Conservation (phyloP, 2,329 filamentous ascomycete genomes). For the Pleurostoma richardsiae region DNA sequence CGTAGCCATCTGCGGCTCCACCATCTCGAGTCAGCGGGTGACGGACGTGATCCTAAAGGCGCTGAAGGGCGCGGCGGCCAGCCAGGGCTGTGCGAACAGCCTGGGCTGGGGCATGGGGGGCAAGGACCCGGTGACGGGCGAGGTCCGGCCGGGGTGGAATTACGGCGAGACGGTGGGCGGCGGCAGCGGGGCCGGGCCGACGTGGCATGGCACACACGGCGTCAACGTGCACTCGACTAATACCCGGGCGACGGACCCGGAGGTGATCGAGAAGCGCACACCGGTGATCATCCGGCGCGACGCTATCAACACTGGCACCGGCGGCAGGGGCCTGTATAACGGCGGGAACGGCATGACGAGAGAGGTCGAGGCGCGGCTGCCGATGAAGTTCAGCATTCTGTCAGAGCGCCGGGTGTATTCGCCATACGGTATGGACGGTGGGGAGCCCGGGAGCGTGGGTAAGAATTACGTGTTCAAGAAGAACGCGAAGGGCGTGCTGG, state of each 20-base stretch:
- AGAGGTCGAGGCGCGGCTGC: slow-evolving; percentile 23
- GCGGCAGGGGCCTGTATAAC: slow-evolving; percentile 17
- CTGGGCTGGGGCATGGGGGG: slow-evolving; percentile 18
- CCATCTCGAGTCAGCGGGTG: slow-evolving; percentile 22
- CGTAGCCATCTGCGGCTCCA: slow-evolving; percentile 35
- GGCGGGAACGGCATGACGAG: slow-evolving; percentile 23
- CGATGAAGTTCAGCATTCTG: slow-evolving; percentile 25
- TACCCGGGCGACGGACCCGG: slow-evolving; percentile 18
- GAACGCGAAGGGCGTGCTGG: slow-evolving; percentile 16
- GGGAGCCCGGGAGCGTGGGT: slow-evolving; percentile 15
- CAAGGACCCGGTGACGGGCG: slow-evolving; percentile 11
- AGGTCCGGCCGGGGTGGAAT: slow-evolving; percentile 14
- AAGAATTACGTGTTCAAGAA: slow-evolving; percentile 19
- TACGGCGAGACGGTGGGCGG: slow-evolving; percentile 22
- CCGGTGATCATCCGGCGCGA: slow-evolving; percentile 22
- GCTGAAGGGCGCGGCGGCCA: slow-evolving; percentile 15
- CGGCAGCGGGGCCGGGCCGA: slow-evolving; percentile 19
- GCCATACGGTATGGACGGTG: slow-evolving; percentile 25
- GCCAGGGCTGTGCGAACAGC: slow-evolving; percentile 21
- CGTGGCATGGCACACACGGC: slow-evolving; percentile 16
- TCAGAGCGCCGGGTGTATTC: slow-evolving; percentile 23
- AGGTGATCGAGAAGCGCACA: slow-evolving; percentile 24
- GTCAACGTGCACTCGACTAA: slow-evolving; percentile 19
- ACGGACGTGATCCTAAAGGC: slow-evolving; percentile 25
- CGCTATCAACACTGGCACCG: slow-evolving; percentile 15